phyloP scores from a whole-genome alignment of 2,329 filamentous ascomycete species.

The Colletotrichum nymphaeae region DNA sequence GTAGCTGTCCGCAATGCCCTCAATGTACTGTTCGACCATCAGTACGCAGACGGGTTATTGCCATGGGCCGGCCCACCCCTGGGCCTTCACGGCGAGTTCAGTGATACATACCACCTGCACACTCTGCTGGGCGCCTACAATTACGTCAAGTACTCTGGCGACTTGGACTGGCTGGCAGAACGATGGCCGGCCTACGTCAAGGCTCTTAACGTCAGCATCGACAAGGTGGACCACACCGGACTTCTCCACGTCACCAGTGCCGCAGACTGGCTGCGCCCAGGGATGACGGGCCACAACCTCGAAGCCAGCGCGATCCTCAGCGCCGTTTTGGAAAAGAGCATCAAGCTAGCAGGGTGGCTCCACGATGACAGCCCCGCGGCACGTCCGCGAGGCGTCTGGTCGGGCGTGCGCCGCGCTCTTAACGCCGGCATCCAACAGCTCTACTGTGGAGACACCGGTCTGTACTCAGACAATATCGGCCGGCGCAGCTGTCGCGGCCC shows the following conservation, averaged over 20 bases:
- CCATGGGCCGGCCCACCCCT: constrained; percentile 63
- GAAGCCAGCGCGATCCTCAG: constrained; percentile 66
- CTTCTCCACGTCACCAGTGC: constrained; percentile 60
- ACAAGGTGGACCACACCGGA: constrained; percentile 49
- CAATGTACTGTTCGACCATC: constrained; percentile 52
- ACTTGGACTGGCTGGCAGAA: constrained; percentile 52
- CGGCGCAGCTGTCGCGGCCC: constrained; percentile 43
- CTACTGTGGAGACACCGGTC: constrained; percentile 41
- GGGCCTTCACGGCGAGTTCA: constrained; percentile 47
- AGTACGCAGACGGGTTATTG: constrained; percentile 55
- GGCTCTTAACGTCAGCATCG: constrained; percentile 46
- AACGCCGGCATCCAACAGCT: constrained; percentile 39
- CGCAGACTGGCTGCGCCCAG: constrained; percentile 63
- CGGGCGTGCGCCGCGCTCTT: constrained; percentile 31
- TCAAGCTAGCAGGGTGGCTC: constrained; percentile 57
- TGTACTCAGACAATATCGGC: constrained; percentile 60
- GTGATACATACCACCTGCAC: constrained; percentile 69
- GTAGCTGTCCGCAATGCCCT: constrained; percentile 59
- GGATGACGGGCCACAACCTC: constrained; percentile 61
- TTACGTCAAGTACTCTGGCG: constrained; percentile 60
- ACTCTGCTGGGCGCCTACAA: constrained; percentile 63
- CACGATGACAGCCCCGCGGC: constrained; percentile 43
- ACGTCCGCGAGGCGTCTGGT: constrained; percentile 35
- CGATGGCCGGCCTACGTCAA: constrained; percentile 59
- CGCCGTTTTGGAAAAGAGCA: constrained; percentile 60